Evolutionary conservation across 2,329 filamentous ascomycete genomes (phyloP), one percentile per base, ranked within the genome.

Genomic region (Emericellopsis cladophorae): DNA sequence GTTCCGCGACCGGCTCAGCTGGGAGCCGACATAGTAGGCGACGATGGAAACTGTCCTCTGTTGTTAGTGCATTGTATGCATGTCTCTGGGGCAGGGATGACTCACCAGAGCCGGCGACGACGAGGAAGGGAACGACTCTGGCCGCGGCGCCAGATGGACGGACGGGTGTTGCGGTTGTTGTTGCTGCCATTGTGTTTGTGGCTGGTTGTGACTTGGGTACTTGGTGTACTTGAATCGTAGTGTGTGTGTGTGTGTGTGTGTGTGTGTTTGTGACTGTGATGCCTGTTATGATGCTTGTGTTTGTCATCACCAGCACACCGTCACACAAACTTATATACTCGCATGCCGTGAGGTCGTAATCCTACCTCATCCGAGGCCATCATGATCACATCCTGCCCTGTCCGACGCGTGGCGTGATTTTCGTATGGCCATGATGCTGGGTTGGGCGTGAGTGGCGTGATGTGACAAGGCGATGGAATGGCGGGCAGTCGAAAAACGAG

Each of bases 1-100:
- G 21, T 44, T 39, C 4, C 53, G 52, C 41, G 55, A 51, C 29
- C 39, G 40, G 32, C 41, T 40, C 26, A 60, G 53, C 42, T 58
- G 55, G 8, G 34, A 41, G 40, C 42, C 41, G 41, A 59, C 50
- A 41, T 54, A 58, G 33, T 44, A 31, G 31, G 34, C 54, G 9
- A 59, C 51, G 14, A 45, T 50, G 7, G 53, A 43, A n/a, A 43
- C 41, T 33, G 11, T 14, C 11, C 5, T 18, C n/a, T 15, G n/a
- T 12, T 36, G 16, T 26, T 22, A 24, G 18, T 29, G 11, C 7
- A 5, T 18, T n/a, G 5, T 15, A 6, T 5, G 36, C 23, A 22
- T 22, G 18, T n/a, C 12, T 7, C 12, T 8, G 35, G 16, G 21
- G 35, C 5, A 24, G 12, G 36, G 36, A 16, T 3, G 34, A 29